Evolutionary conservation across 345 rosid species (phyloP), one percentile per base, ranked within the genome.

Genomic region (Noccaea caerulescens): DNA sequence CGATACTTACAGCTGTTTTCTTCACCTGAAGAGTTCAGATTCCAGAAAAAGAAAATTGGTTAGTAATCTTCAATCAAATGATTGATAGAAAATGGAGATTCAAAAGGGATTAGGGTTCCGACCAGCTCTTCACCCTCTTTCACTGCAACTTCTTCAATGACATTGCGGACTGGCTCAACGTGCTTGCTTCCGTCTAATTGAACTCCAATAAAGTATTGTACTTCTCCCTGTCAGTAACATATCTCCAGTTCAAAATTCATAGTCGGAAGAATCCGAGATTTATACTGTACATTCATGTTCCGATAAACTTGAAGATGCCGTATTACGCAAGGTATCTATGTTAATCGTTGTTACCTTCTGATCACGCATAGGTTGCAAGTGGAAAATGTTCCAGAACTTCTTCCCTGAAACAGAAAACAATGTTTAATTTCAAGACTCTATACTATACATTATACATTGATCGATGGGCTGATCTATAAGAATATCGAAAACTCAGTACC

Each of bases 331-430:
- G 69, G 4, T 42, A 39, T 2, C 5, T 23, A 51, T n/a, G 13
- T 63, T 16, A 30, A 30, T 55, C 49, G 51, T 37, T 62, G 14
- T 73, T 73, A 92, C 98, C 96, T 93, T 93, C 59, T 91, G 98
- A 79, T 93, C 98, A 81, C 98, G 98, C 98, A 93, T 93, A 76
- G 98, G 97, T 82, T 93, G 98, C 56, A 93, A 79, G 81, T 93
- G 98, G 83, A 93, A 93, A 72, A 93, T 79, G 80, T 91, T 93
- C 98, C 98, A 93, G 73, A 93, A 93, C 82, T 93, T 93, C 79
- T 91, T 93, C n/a, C 98, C 98, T 93, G 82, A 9, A 46, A 75
- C 11, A 53, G 41, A 66, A 47, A 53, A 1, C 20, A 58, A 50
- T 16, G 13, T 47, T 0, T 10, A 34, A 41, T 3, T 60, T n/a